A percentile compares a stretch with the other conserved stretches of the same genome.
Conservation (phyloP, 2,329 filamentous ascomycete species). For the Elsinoe perseae region DNA sequence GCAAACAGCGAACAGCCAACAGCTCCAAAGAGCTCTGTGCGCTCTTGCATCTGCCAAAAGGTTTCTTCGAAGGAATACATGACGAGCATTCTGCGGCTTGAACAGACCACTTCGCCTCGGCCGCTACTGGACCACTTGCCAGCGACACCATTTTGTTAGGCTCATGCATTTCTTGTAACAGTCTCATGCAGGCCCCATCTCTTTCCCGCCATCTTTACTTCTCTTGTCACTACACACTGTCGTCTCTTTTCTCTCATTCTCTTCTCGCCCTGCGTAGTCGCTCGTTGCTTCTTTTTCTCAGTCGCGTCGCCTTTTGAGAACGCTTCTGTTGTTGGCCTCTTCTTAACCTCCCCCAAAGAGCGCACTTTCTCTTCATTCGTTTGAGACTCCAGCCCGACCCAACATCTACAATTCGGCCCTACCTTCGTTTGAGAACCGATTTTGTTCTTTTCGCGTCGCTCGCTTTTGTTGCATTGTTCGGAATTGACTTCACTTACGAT, state of each 20-base stretch:
- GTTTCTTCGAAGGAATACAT: neutral
- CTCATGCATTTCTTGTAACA: slow-evolving; percentile 11
- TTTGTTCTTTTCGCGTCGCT: slow-evolving; percentile 7
- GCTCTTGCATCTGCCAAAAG: neutral
- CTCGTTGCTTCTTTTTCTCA: slow-evolving; percentile 14
- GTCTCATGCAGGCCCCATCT: slow-evolving; percentile 10
- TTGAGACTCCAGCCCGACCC: neutral
- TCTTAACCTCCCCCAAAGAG: neutral
- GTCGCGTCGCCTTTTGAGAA: neutral
- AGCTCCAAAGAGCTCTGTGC: neutral
- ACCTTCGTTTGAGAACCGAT: slow-evolving; percentile 4
- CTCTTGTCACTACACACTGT: slow-evolving; percentile 2
- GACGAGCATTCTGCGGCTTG: slow-evolving; percentile 3
- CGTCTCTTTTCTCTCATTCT: neutral
- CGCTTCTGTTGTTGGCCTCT: neutral
- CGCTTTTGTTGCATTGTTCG: neutral
- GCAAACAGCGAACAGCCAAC: neutral
- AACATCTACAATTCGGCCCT: slow-evolving; percentile 1
- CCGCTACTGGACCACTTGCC: slow-evolving; percentile 10
- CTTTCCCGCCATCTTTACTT: slow-evolving; percentile 5
- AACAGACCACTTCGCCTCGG: slow-evolving; percentile 9
- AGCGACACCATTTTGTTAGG: slow-evolving; percentile 13
- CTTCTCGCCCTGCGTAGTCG: slow-evolving; percentile 11
- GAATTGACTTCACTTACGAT: neutral
- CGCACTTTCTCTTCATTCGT: slow-evolving; percentile 4